Conservation (phyloP, 208 protist species). For the Wallacemonas sp. region DNA sequence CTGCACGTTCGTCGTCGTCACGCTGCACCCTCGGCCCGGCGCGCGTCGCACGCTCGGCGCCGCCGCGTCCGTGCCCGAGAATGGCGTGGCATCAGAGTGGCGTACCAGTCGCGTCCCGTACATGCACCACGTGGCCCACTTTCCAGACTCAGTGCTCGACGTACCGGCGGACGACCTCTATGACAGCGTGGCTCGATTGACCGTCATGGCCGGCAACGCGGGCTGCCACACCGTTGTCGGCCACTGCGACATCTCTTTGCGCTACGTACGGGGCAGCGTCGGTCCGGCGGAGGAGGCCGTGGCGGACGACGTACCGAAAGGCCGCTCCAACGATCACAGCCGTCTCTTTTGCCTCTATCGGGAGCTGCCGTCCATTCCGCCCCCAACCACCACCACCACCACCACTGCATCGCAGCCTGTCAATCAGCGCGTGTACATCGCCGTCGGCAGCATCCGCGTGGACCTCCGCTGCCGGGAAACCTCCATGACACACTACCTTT, state of each 20-base stretch:
- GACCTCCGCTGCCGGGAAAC: neutral
- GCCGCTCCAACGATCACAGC: neutral
- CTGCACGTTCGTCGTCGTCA: slow-evolving; percentile 1
- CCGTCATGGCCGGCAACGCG: slow-evolving; percentile 17
- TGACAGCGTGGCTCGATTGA: slow-evolving; percentile 3
- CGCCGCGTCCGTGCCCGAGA: neutral
- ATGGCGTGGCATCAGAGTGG: neutral
- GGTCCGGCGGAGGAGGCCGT: neutral
- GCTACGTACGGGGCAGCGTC: neutral
- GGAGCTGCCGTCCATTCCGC: neutral
- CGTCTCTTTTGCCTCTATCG: neutral
- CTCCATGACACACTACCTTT: neutral
- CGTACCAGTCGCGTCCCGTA: neutral
- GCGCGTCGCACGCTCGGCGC: neutral
- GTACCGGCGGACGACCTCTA: slow-evolving; percentile 1
- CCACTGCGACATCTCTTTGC: slow-evolving; percentile 21
- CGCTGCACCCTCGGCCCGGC: neutral
- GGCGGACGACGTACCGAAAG: no score
- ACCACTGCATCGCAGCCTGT: neutral
- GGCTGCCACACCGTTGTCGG: slow-evolving; percentile 14
- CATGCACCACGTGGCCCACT: neutral
- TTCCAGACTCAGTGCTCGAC: neutral
- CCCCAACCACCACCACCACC: neutral
- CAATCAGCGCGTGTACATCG: neutral
- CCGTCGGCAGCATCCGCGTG: neutral